Evolutionary conservation across 2,329 filamentous ascomycete genomes (phyloP).

Genomic region (Aspergillus neotritici): DNA sequence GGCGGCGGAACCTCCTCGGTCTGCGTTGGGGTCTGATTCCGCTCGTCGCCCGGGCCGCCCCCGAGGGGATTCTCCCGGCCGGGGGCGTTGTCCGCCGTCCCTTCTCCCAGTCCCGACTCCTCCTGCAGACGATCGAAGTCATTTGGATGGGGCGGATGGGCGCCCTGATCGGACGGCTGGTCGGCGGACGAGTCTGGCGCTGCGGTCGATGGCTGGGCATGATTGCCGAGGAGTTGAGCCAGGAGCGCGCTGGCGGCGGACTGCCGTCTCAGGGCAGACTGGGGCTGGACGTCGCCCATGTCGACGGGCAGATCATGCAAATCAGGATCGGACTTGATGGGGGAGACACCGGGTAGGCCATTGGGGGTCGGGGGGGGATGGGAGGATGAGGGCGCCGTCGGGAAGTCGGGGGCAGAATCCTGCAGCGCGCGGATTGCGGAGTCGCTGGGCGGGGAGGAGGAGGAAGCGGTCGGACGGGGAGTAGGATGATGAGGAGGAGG

Average conservation of each 20-base stretch:
- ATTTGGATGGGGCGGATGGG: no score
- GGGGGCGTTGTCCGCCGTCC: no score
- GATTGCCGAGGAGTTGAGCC: constrained; percentile 38
- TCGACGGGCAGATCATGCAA: constrained; percentile 18
- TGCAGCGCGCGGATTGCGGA: constrained; percentile 36
- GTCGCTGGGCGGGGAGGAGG: constrained; percentile 29
- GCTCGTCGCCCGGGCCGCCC: no score
- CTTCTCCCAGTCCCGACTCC: no score
- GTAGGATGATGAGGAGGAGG: constrained; percentile 13
- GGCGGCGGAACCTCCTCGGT: no score
- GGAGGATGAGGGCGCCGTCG: no score
- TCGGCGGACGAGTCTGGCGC: constrained; percentile 5
- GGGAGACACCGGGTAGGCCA: constrained; percentile 24
- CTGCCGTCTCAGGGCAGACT: constrained; percentile 34
- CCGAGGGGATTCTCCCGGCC: no score
- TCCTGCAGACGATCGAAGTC: no score
- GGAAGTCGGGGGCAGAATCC: constrained; percentile 28
- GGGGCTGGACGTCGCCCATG: constrained; percentile 19
- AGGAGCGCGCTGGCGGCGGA: constrained; percentile 38
- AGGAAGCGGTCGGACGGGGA: constrained; percentile 13
- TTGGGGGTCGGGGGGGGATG: constrained; percentile 18
- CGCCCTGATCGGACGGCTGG: not conserved
- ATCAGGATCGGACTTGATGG: constrained; percentile 28
- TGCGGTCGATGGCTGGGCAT: constrained; percentile 20
- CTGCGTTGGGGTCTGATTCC: no score